Evolutionary conservation across 768 basidiomycete genomes (phyloP), one percentile per base, ranked within the genome.

Genomic region (Termitomyces sp.): DNA sequence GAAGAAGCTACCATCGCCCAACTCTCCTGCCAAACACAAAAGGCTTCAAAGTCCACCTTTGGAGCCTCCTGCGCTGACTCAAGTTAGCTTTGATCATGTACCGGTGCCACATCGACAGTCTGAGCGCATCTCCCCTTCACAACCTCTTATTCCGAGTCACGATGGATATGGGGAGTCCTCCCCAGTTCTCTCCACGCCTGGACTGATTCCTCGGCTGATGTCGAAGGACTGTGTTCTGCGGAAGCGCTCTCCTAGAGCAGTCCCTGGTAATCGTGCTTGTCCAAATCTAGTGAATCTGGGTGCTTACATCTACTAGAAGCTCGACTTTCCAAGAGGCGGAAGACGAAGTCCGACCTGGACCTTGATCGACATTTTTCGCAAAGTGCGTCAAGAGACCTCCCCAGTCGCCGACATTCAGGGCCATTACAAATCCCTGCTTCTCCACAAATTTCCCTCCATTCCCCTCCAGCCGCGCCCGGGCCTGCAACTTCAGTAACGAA

Each of bases 301-400:
- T 45, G n/a, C 52, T 60, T 16, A 40, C 6, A 13, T 7, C 13
- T 50, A 18, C 18, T 16, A 60, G 57, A 53, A 22, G 33, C 3
- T 9, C 22, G 33, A 12, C 18, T 5, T 40, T 32, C 33, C 40
- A 64, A 64, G 33, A 46, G 61, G 6, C 58, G 58, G 20, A 62
- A 56, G 50, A 60, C 54, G 22, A 54, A 58, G 45, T 35, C 53
- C 9, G 56, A 58, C n/a, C 8, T 47, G 13, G 18, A 32, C 33
- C 44, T 40, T 30, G 13, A 26, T 33, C 36, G n/a, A 26, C 4
- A 49, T 7, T n/a, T 38, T 4, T 13, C 16, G 51, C 35, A 52
- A 24, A 28, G 24, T n/a, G 38, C 26, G 24, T 6, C 18, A 38
- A 6, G 36, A n/a, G 18, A 52, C 10, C 18, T 26, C 1, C 36